These are phyloP conservation scores for Kockovaella imperatae DNA, from an alignment of 768 basidiomycete species.

Conservation along the genomic window DNA sequence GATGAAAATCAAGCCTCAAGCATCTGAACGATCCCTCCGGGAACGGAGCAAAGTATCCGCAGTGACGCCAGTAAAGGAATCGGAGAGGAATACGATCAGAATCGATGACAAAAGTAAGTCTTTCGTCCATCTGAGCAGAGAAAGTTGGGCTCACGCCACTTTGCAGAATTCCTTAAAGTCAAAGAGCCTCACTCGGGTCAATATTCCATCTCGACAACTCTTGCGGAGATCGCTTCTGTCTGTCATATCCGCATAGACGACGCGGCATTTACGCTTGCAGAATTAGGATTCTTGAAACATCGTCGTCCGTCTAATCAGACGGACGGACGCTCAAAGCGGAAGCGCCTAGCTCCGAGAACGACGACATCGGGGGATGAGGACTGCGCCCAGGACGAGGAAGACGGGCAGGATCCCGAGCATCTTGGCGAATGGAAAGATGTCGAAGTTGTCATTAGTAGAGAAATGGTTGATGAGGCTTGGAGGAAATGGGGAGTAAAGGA, in stretches of 20 bases:
- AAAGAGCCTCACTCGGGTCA: slow-evolving; percentile 19
- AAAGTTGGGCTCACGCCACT: not conserved
- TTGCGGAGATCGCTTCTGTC: slow-evolving; percentile 68
- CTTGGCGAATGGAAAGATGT: slow-evolving; percentile 28
- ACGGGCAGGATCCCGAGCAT: slow-evolving; percentile 39
- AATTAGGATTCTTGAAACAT: slow-evolving; percentile 63
- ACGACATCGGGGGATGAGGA: not conserved
- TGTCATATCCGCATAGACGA: slow-evolving; percentile 79
- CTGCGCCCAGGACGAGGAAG: too few species aligned
- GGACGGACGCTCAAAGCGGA: not conserved
- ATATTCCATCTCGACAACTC: slow-evolving; percentile 45
- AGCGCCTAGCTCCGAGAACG: slow-evolving; percentile 2
- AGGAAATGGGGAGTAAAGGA: slow-evolving; percentile 62
- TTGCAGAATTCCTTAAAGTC: slow-evolving; percentile 5
- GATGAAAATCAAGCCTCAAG: not conserved
- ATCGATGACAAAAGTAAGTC: not conserved
- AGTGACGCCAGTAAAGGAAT: too few species aligned
- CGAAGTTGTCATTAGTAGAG: slow-evolving; percentile 56
- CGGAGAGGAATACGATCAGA: too few species aligned
- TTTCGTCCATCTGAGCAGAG: not conserved
- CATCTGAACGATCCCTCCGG: not conserved
- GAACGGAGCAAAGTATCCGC: not conserved
- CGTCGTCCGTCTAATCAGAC: slow-evolving; percentile 6
- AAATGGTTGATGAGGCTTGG: slow-evolving; percentile 62
- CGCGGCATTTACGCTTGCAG: slow-evolving; percentile 77